Evolutionary conservation across 23 red algal genomes (phyloP).

Genomic region (Cyanidiococcus yangmingshanensis): DNA sequence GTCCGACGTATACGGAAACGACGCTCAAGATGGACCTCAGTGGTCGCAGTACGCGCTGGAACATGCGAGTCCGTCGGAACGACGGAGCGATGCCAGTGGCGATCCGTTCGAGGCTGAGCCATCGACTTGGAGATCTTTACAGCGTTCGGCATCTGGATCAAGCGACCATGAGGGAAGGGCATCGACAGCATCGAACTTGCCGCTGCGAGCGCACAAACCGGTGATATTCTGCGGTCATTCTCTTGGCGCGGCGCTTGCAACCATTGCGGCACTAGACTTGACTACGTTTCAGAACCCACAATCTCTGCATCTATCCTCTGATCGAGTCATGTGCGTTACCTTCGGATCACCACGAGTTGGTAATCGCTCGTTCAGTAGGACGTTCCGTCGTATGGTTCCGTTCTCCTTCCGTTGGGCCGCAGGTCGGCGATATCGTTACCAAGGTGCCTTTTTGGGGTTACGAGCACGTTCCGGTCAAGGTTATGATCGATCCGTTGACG

Average conservation of each 20-base stretch:
- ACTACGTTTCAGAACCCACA: neutral
- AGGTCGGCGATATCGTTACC: neutral
- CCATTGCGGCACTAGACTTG: conserved; percentile 18
- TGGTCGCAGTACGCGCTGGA: neutral
- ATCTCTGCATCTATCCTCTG: neutral
- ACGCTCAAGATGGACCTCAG: neutral
- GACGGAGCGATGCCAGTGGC: neutral
- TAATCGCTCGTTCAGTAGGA: neutral
- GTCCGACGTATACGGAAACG: neutral
- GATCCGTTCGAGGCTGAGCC: neutral
- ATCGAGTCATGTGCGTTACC: conserved; percentile 4
- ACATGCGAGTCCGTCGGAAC: neutral
- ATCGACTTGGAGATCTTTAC: too few species aligned
- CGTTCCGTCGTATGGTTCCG: neutral
- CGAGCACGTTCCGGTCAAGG: conserved; percentile 8
- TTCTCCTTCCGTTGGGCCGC: conserved; percentile 8
- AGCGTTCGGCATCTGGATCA: neutral
- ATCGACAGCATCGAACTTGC: neutral
- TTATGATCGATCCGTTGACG: conserved; percentile 9
- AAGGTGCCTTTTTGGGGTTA: conserved; percentile 17
- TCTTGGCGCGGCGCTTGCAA: conserved; percentile 35
- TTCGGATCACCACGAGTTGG: conserved; percentile 6
- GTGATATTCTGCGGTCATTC: conserved; percentile 54
- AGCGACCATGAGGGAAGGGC: neutral
- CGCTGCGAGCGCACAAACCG: conserved; percentile 18